These are phyloP conservation scores for Venturia carpophila DNA, from an alignment of 2,329 filamentous ascomycete species.

Conservation along the genomic window DNA sequence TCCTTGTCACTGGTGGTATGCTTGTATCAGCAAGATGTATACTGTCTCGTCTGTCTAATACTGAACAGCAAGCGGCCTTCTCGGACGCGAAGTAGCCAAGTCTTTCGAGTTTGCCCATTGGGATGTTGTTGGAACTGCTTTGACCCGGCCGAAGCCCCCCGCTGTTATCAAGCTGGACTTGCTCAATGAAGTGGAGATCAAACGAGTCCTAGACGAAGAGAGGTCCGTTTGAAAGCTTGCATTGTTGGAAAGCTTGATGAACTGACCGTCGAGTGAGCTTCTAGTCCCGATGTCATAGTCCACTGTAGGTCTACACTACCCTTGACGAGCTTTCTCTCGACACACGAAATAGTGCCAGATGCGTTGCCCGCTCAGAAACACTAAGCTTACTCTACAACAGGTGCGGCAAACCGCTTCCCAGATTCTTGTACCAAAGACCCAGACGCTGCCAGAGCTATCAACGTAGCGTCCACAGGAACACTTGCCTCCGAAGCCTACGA, in stretches of 20 bases:
- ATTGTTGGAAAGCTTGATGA: slow-evolving; percentile 12
- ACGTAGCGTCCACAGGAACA: slow-evolving; percentile 60
- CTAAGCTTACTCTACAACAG: slow-evolving; percentile 35
- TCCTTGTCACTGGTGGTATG: slow-evolving; percentile 65
- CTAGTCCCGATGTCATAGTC: slow-evolving; percentile 66
- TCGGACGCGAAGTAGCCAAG: slow-evolving; percentile 69
- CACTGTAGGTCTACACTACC: slow-evolving; percentile 54
- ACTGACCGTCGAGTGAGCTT: slow-evolving; percentile 1
- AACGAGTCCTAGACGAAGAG: slow-evolving; percentile 42
- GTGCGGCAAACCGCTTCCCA: slow-evolving; percentile 79
- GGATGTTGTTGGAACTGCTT: slow-evolving; percentile 40
- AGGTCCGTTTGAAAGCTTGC: slow-evolving; percentile 36
- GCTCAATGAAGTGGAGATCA: slow-evolving; percentile 38
- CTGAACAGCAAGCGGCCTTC: slow-evolving; percentile 57
- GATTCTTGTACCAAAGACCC: slow-evolving; percentile 79
- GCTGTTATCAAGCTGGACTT: slow-evolving; percentile 51
- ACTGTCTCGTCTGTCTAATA: slow-evolving; percentile 20
- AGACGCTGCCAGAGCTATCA: slow-evolving; percentile 62
- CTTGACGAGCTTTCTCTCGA: neutral
- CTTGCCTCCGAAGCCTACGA: slow-evolving; percentile 60
- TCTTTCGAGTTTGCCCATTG: slow-evolving; percentile 62
- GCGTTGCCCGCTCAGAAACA: neutral
- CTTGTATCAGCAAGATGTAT: slow-evolving; percentile 13
- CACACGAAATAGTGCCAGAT: neutral
- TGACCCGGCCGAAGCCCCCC: slow-evolving; percentile 63